A percentile compares a stretch with the other conserved stretches of the same genome.
Evolutionary conservation across 768 basidiomycete species (phyloP).

Genomic region (Botryobasidium botryosum): DNA sequence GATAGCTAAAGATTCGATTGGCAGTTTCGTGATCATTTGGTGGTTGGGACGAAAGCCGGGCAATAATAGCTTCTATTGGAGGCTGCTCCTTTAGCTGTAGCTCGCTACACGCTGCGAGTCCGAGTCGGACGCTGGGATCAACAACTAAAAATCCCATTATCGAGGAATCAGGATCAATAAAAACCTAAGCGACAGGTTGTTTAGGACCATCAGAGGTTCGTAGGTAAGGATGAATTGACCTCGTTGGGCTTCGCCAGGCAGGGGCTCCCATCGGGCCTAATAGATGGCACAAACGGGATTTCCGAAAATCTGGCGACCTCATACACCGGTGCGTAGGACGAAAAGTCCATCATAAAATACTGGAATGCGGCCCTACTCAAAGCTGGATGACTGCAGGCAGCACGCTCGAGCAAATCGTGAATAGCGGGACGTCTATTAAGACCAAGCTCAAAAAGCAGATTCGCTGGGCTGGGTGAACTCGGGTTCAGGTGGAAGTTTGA

Average conservation of each 20-base stretch:
- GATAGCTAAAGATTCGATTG: too few relatives aligned
- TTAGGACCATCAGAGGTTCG: background rate
- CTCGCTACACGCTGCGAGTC: too few relatives aligned
- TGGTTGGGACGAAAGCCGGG: too few relatives aligned
- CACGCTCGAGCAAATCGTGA: constrained; percentile 45
- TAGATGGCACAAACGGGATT: constrained; percentile 65
- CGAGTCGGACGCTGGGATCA: too few relatives aligned
- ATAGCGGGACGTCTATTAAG: constrained; percentile 27
- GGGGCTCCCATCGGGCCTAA: constrained; percentile 28
- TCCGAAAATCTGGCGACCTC: constrained; percentile 36
- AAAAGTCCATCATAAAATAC: constrained; percentile 69
- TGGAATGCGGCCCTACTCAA: constrained; percentile 48
- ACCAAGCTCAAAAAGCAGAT: constrained; percentile 58
- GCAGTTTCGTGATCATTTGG: too few relatives aligned
- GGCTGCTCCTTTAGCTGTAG: too few relatives aligned
- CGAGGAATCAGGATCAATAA: too few relatives aligned
- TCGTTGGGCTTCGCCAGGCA: constrained; percentile 47
- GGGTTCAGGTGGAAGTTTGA: background rate
- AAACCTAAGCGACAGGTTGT: constrained; percentile 54
- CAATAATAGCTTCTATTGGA: too few relatives aligned
- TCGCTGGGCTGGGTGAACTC: constrained; percentile 32
- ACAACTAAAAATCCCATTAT: too few relatives aligned
- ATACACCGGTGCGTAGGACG: constrained; percentile 40
- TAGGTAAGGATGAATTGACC: constrained; percentile 24
- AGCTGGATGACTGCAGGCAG: constrained; percentile 35